Base-by-base conservation (phyloP, 1,139 yeast species). In the Geotrichum reessii region DNA sequence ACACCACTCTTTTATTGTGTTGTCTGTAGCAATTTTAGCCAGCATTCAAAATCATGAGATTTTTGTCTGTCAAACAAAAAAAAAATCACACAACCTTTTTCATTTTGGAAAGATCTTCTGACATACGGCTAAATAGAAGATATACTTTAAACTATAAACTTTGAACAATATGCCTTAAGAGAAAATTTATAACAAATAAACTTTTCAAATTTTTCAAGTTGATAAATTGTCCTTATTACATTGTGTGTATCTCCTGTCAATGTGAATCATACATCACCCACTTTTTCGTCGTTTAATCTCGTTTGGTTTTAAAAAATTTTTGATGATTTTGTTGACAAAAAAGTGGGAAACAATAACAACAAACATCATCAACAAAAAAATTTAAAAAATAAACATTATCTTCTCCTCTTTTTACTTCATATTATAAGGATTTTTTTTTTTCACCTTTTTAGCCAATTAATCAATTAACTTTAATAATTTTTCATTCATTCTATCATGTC, bases 401-500 rank as follows among this genome's bases (percentile, higher is more conserved):
- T 24, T 3, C 27, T 22, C 14, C 11, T 14, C 17, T 21, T 11
- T 8, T 47, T 24, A 11, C 40, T 44, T 6, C 47, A 31, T 31
- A 28, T n/a, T n/a, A n/a, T n/a, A n/a, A n/a, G n/a, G n/a, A 17
- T 21, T 19, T 46, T 52, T 52, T 19, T 28, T 44, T 17, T 27
- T 25, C 17, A 7, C 19, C 40, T 51, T 42, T 40, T 40, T 25
- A n/a, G n/a, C n/a, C n/a, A n/a, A n/a, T n/a, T n/a, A n/a, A n/a
- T n/a, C n/a, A n/a, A 24, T 33, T 17, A 44, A 11, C 8, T 14
- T 14, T 33, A 17, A 17, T 27, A 44, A 22, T 27, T 27, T 8
- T 28, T 47, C 12, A 46, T 17, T 27, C 22, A 17, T 24, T 47
- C 2, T 22, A 25, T 42, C 11, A 58, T 55, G 58, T 58, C 61